Conservation (phyloP, 176 grass and related monocot species). For the Echinochloa phyllopogon region DNA sequence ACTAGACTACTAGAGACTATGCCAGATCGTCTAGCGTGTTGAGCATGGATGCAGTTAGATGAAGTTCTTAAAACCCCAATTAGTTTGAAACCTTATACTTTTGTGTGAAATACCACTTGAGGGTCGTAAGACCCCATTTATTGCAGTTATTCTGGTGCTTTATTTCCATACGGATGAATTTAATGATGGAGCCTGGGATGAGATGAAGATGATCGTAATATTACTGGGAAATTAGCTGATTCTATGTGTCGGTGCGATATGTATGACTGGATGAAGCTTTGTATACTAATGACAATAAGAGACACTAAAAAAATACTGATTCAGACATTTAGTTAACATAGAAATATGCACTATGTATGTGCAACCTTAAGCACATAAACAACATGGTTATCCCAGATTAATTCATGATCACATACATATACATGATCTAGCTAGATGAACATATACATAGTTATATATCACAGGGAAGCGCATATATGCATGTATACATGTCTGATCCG, state of each 20-base stretch:
- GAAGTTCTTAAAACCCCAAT: no score
- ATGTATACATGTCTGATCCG: conserved; percentile 32
- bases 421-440: conserved; percentile 16
- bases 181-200: background rate
- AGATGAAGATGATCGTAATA: background rate
- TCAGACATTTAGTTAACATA: background rate
- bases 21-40: no score
- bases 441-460: conserved; percentile 10
- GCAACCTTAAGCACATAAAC: background rate
- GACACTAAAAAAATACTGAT: background rate
- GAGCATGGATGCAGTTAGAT: no score
- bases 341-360: background rate
- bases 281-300: background rate
- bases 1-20: no score
- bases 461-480: conserved; percentile 27
- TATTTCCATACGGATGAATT: background rate
- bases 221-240: background rate
- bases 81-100: background rate
- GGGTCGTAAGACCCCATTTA: background rate
- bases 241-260: background rate
- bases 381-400: background rate
- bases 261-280: background rate
- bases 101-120: background rate
- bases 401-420: background rate
- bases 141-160: background rate